Evolutionary conservation across 345 rosid species (phyloP), one percentile per base, ranked within the genome.

Genomic region (Cardamine chenopodiifolia): DNA sequence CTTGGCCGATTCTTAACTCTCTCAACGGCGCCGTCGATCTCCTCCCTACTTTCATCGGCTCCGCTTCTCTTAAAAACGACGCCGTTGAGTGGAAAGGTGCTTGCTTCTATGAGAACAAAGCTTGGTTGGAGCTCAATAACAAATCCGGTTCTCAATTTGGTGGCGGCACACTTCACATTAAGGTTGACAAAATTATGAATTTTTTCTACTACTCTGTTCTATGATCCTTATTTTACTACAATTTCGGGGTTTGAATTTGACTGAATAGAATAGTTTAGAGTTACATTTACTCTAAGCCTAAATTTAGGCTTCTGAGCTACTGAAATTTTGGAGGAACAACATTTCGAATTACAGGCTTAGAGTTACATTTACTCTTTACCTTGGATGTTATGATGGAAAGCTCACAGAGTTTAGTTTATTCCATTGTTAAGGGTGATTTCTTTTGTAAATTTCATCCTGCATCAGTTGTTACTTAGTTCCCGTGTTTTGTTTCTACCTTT

Each of bases 121-220:
- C 97, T 34, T 87, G 96, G 99, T 81, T 95, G 76, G 97, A 95
- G 89, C 87, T 95, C 74, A 88, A 91, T 67, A 93, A 91, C 72
- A 84, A 91, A 76, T 84, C 85, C 29, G 97, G 89, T 19, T 78
- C 84, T 61, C 82, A 89, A 65, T 91, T 88, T 25, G 97, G 99
- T 14, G 97, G 99, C 3, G 97, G 99, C 1, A 90, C 97, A 26
- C 90, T 95, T 72, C 97, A 91, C 73, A 72, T 94, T 55, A 77
- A 91, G 97, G 98, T 94, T 94, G 26, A 22, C 34, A 17, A 62
- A 8, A 57, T 56, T 34, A 44, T 55, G 26, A 65, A 1, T 22
- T 2, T 19, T 56, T 23, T 22, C 48, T 56, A 20, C 14, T 29
- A 14, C 3, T 17, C 9, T 18, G 2, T n/a, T 69, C 39, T 56